Conservation (phyloP, 495 filamentous ascomycete species). For the Penicillium lagena region DNA sequence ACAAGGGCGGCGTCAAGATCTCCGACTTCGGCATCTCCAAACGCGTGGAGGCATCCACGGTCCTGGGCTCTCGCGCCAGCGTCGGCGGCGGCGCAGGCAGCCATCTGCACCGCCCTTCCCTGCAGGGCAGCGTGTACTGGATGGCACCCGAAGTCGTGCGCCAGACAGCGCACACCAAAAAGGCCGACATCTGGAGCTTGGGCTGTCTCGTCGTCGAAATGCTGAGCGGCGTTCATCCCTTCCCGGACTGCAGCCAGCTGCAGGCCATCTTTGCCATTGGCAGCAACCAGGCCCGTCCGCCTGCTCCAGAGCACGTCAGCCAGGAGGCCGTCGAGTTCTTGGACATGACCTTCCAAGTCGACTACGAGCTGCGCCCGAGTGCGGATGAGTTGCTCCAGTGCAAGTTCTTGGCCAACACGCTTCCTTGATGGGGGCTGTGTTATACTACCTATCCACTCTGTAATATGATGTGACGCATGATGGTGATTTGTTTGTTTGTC, state of each 20-base stretch:
- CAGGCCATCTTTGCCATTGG: conserved; percentile 99
- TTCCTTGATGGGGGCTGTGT: conserved; percentile 27
- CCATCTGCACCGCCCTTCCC: conserved; percentile 78
- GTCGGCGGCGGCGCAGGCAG: conserved; percentile 31
- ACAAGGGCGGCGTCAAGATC: conserved; percentile 98
- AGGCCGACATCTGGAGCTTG: conserved; percentile 99
- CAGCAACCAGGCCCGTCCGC: conserved; percentile 75
- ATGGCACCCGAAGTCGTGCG: conserved; percentile 99
- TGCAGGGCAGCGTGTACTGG: conserved; percentile 98
- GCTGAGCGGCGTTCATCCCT: conserved; percentile 95
- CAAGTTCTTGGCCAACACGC: conserved; percentile 66
- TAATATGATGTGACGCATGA: conserved; percentile 13
- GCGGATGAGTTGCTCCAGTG: conserved; percentile 83
- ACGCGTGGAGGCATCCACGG: conserved; percentile 76
- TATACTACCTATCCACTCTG: conserved; percentile 1
- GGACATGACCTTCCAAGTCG: conserved; percentile 85
- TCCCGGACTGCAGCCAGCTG: conserved; percentile 93
- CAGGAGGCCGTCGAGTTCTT: conserved; percentile 83
- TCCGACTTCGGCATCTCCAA: conserved; percentile 99
- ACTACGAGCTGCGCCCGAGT: conserved; percentile 83
- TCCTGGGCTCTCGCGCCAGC: conserved; percentile 50
- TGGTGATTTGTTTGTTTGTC: not conserved
- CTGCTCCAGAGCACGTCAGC: conserved; percentile 81
- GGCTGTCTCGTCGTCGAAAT: conserved; percentile 98
- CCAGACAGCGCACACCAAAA: conserved; percentile 94